Conservation (phyloP, 2,329 filamentous ascomycete genomes). For the Sphaceloma murrayae region DNA sequence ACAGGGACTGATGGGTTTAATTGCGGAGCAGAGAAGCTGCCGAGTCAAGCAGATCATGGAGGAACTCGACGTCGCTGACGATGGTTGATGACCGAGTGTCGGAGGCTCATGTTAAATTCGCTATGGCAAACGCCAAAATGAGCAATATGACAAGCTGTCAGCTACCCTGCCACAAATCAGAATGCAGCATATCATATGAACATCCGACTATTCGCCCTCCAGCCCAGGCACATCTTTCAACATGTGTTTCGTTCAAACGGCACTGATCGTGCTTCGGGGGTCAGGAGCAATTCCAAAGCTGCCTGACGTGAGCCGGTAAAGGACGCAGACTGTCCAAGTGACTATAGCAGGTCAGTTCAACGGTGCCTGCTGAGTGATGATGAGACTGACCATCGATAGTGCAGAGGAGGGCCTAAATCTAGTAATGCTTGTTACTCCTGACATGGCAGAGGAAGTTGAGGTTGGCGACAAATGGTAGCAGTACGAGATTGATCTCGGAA, state of each 20-base stretch:
- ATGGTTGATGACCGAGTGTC: conserved; percentile 33
- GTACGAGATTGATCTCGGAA: conserved; percentile 31
- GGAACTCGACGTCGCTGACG: conserved; percentile 37
- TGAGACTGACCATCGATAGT: conserved; percentile 31
- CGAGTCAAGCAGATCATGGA: conserved; percentile 42
- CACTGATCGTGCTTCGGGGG: not conserved
- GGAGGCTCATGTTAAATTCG: not conserved
- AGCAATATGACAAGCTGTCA: too few relatives aligned
- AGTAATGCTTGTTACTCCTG: conserved; percentile 31
- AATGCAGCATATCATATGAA: too few relatives aligned
- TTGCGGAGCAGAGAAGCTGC: conserved; percentile 55
- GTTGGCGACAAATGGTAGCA: conserved; percentile 34
- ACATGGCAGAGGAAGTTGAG: conserved; percentile 27
- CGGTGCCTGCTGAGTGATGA: not conserved
- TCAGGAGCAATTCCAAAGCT: conserved; percentile 21
- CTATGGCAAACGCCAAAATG: not conserved
- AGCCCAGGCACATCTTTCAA: not conserved
- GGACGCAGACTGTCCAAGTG: conserved; percentile 28
- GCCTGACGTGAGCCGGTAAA: conserved; percentile 35
- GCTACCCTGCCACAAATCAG: too few relatives aligned
- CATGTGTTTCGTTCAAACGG: conserved; percentile 2
- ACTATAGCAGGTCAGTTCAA: conserved; percentile 22
- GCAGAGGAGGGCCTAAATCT: conserved; percentile 35
- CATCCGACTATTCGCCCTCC: not conserved
- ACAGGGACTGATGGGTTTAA: conserved; percentile 55